A percentile compares a stretch with the other conserved stretches of the same genome.
These are phyloP conservation scores for Pilaira anomala DNA, from an alignment of 192 early-diverging fungal genomes.

Conservation along the genomic window DNA sequence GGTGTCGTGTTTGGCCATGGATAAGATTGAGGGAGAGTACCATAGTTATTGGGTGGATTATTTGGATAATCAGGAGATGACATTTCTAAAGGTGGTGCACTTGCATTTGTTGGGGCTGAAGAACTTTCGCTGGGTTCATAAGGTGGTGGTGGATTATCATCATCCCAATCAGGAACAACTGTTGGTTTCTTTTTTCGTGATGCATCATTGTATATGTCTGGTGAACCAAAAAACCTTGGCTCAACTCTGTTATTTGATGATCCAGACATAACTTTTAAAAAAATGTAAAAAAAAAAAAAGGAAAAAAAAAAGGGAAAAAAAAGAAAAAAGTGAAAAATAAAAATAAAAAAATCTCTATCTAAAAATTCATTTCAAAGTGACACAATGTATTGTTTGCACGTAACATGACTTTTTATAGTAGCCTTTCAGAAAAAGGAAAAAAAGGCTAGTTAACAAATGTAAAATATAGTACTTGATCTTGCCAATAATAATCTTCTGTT, in stretches of 20 bases:
- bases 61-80: not conserved
- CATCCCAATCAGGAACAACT: too few species aligned
- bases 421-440: too few species aligned
- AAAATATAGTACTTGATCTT: too few species aligned
- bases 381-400: too few species aligned
- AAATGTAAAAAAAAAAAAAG: not conserved
- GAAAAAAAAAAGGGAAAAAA: not conserved
- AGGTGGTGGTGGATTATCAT: slow-evolving; percentile 2
- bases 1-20: not conserved
- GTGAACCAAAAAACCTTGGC: not conserved
- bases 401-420: too few species aligned
- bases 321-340: not conserved
- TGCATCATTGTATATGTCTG: not conserved
- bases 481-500: too few species aligned
- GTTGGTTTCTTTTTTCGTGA: not conserved
- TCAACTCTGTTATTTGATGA: not conserved
- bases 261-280: not conserved
- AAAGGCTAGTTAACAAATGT: too few species aligned
- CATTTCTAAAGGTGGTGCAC: slow-evolving; percentile 11
- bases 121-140: not conserved
- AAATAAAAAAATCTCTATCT: not conserved
- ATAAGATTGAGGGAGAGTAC: not conserved
- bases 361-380: too few species aligned
- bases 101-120: not conserved
- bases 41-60: not conserved